Percentiles rank a stretch among this genome's conserved stretches.
These are phyloP conservation scores for Trypanosomatidae sp. DNA, from an alignment of 208 protist genomes.

Conservation along the genomic window DNA sequence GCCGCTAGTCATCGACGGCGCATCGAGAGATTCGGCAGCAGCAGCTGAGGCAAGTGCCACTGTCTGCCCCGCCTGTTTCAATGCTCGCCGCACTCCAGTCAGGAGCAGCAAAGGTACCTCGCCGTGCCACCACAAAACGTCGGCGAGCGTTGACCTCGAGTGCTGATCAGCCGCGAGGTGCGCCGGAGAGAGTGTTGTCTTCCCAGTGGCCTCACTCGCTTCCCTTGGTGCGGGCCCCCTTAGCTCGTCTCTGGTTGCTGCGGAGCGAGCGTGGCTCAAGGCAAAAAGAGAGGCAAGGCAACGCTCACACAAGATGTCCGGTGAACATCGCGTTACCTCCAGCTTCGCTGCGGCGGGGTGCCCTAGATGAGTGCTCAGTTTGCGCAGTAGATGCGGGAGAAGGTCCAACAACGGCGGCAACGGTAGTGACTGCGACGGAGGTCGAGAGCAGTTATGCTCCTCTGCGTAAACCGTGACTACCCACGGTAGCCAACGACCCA, in stretches of 20 bases:
- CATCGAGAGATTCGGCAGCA: not conserved
- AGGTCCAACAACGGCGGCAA: slow-evolving; percentile 27
- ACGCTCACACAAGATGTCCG: slow-evolving; percentile 1
- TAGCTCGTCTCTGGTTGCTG: not conserved
- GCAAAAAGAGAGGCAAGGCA: slow-evolving; percentile 9
- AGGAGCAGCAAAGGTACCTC: slow-evolving; percentile 37
- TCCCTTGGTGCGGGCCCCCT: not conserved
- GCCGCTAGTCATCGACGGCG: not conserved
- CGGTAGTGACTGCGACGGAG: not conserved
- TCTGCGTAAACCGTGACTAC: slow-evolving; percentile 24
- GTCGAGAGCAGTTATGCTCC: not conserved
- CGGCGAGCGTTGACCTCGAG: slow-evolving; percentile 12
- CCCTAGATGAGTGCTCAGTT: slow-evolving; percentile 9
- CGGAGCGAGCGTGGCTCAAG: not conserved
- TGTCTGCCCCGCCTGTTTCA: not conserved
- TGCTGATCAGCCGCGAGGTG: not conserved
- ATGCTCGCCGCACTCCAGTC: slow-evolving; percentile 28
- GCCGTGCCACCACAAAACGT: slow-evolving; percentile 49
- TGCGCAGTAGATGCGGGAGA: slow-evolving; percentile 25
- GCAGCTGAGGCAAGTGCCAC: not conserved
- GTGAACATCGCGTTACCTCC: not conserved
- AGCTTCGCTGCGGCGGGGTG: not conserved
- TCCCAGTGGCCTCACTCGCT: not conserved
- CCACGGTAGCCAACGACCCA: slow-evolving; percentile 40
- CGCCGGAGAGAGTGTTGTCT: not conserved